A percentile compares a stretch with the other conserved stretches of the same genome.
Evolutionary conservation across 805 yeast genomes (phyloP).

Genomic region (Lipomyces orientalis): DNA sequence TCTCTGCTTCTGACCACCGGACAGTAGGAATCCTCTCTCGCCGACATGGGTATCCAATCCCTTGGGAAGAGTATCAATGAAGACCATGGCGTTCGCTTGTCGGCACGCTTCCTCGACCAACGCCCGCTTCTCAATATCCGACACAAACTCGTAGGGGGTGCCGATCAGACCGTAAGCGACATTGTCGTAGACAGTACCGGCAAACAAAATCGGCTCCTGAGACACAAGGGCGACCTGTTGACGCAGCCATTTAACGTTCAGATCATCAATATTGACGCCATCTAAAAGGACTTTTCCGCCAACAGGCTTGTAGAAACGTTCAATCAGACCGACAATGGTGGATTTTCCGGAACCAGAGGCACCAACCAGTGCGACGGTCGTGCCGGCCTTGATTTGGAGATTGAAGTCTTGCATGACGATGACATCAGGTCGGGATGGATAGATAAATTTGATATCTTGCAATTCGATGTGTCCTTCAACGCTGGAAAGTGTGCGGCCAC

Average conservation of each 20-base stretch:
- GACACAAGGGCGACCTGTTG: constrained; percentile 63
- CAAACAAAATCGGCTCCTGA: constrained; percentile 66
- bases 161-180: constrained; percentile 71
- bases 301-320: constrained; percentile 63
- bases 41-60: constrained; percentile 60
- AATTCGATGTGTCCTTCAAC: constrained; percentile 50
- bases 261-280: constrained; percentile 55
- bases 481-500: constrained; percentile 33
- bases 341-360: constrained; percentile 67
- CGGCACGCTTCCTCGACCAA: constrained; percentile 52
- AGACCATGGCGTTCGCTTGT: constrained; percentile 59
- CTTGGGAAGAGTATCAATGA: constrained; percentile 58
- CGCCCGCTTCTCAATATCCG: constrained; percentile 49
- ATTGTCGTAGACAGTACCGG: constrained; percentile 80
- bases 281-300: constrained; percentile 57
- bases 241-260: constrained; percentile 60
- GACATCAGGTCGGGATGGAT: constrained; percentile 45
- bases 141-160: constrained; percentile 43
- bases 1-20: constrained; percentile 75
- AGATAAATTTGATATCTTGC: constrained; percentile 42
- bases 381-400: constrained; percentile 66
- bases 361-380: constrained; percentile 88
- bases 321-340: constrained; percentile 57
- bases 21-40: constrained; percentile 61
- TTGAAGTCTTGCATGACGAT: constrained; percentile 40